Conservation (phyloP, 2,329 filamentous ascomycete species). For the Salinomyces thailandicus region DNA sequence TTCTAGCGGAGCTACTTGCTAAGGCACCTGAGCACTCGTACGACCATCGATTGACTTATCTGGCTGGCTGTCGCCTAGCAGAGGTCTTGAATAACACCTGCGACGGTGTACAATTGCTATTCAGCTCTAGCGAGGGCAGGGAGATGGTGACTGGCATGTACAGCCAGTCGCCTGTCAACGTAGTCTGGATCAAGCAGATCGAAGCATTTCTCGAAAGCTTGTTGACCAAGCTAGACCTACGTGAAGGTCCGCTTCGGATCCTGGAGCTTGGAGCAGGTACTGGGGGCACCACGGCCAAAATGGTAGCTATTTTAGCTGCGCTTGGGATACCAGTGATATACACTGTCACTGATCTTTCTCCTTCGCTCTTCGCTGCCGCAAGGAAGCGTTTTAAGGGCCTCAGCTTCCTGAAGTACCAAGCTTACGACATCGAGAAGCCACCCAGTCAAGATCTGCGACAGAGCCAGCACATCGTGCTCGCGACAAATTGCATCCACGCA, state of each 20-base stretch:
- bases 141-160: not conserved
- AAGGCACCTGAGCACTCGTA: not conserved
- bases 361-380: constrained; percentile 18
- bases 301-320: constrained; percentile 21
- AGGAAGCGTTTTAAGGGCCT: constrained; percentile 10
- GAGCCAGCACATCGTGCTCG: constrained; percentile 26
- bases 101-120: not conserved
- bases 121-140: not conserved
- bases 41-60: not conserved
- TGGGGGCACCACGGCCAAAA: constrained; percentile 31
- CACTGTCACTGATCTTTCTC: constrained; percentile 36
- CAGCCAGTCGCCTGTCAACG: not conserved
- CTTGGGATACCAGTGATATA: constrained; percentile 26
- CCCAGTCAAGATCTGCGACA: constrained; percentile 14
- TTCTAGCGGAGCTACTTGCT: not conserved
- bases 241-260: constrained; percentile 17
- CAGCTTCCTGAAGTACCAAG: constrained; percentile 16
- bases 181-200: constrained; percentile 4
- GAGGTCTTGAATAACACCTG: not conserved
- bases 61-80: not conserved
- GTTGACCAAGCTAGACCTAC: not conserved
- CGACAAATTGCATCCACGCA: constrained; percentile 29
- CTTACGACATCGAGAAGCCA: constrained; percentile 24
- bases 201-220: not conserved
- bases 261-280: constrained; percentile 38